Evolutionary conservation across 805 yeast species (phyloP), one percentile per base, ranked within the genome.

Genomic region (Wickerhamomyces sydowiorum): DNA sequence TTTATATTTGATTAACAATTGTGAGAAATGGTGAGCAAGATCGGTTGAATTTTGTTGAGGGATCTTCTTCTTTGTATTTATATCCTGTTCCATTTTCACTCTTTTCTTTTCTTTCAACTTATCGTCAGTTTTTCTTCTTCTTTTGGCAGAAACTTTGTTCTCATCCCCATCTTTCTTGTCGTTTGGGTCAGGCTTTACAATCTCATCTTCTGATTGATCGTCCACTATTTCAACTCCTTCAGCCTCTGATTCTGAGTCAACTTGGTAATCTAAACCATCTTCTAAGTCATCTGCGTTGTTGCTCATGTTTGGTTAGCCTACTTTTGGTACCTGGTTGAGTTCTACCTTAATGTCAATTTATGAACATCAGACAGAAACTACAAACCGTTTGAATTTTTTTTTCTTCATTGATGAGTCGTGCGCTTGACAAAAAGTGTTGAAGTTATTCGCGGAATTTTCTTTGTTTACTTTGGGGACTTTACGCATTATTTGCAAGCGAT

Each of bases 231-330:
- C 65, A 12, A 60, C 59, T 24, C 61, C 67, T 33, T 60, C 64
- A 25, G 60, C 66, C 15, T 64, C 76, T 30, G 62, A 66, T 15
- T 56, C 72, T 3, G 64, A 51, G 31, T 73, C 76, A 20, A 75
- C 67, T 5, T 69, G 72, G 55, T 84, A 85, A 4, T 72, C 83
- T 38, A 87, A 65, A 3, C 88, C 91, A 57, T 86, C 95, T 39
- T 86, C 90, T 44, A 87, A 67, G 46, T 83, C 95, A 60, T 88
- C 96, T 14, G 73, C 84, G 34, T 59, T 54, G 7, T 48, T 52
- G 27, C 29, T 32, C 37, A 34, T 39, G 14, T 24, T 17, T 18
- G 6, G n/a, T 32, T 18, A 17, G 9, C 33, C n/a, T n/a, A n/a
- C n/a, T n/a, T n/a, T n/a, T n/a, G n/a, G n/a, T n/a, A n/a, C n/a